Conservation (phyloP, 2,329 filamentous ascomycete genomes). For the Paramyrothecium roridum region DNA sequence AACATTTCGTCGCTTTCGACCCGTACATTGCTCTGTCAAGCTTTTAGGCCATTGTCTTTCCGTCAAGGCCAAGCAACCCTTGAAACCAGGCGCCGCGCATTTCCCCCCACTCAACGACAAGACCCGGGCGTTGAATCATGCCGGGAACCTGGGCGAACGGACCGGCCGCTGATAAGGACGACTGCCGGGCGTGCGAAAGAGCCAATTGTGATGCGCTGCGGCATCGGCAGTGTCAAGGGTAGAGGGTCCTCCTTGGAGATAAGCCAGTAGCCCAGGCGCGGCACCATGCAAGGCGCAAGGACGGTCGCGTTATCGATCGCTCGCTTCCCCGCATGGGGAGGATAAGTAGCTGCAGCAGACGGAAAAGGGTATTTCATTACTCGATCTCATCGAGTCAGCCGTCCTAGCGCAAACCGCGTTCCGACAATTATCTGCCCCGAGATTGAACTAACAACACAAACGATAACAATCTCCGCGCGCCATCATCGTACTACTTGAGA, state of each 20-base stretch:
- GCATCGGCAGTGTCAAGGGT: not conserved
- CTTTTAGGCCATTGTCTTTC: too few species aligned
- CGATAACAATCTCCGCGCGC: too few species aligned
- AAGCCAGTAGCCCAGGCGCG: too few species aligned
- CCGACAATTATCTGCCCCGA: too few species aligned
- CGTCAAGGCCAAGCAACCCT: too few species aligned
- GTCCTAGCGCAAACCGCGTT: not conserved
- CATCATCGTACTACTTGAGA: too few species aligned
- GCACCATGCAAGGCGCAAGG: too few species aligned
- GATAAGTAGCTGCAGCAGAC: not conserved
- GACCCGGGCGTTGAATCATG: not conserved
- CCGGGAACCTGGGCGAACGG: not conserved
- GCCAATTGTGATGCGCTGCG: not conserved
- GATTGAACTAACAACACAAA: too few species aligned
- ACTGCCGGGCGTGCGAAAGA: not conserved
- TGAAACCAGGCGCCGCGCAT: too few species aligned
- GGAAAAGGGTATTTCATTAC: constrained; percentile 24
- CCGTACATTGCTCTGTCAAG: too few species aligned
- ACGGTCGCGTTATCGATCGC: too few species aligned
- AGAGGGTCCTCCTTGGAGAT: not conserved
- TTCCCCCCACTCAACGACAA: not conserved
- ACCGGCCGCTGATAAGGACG: not conserved
- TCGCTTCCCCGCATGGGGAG: not conserved
- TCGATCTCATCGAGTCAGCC: constrained; percentile 44
- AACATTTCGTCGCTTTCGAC: too few species aligned